Evolutionary conservation across 2,329 filamentous ascomycete species (phyloP).

Genomic region (Trichothecium roseum): DNA sequence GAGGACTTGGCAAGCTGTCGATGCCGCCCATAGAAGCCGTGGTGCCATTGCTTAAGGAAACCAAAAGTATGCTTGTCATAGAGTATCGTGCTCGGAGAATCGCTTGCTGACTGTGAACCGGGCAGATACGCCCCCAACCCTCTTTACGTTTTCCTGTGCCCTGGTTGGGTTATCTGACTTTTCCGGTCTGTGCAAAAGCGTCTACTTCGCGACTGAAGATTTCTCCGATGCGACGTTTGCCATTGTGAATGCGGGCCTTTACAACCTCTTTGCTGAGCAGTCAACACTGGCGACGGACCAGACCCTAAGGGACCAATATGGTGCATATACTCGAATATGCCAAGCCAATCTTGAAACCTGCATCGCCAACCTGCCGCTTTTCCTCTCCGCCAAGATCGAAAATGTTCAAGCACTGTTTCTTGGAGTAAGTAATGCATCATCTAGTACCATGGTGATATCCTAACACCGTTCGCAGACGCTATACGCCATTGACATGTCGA

Average conservation of each 20-base stretch:
- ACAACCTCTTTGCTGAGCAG: constrained; percentile 39
- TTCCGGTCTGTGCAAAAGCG: constrained; percentile 33
- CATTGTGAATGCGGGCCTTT: constrained; percentile 37
- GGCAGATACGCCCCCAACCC: constrained; percentile 32
- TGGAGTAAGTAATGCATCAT: constrained; percentile 30
- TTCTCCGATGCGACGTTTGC: constrained; percentile 39
- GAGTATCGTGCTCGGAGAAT: too few species aligned
- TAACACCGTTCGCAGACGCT: constrained; percentile 31
- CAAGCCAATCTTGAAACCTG: constrained; percentile 39
- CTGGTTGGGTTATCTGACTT: constrained; percentile 40
- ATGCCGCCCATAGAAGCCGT: constrained; percentile 44
- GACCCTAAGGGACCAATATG: constrained; percentile 22
- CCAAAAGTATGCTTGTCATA: constrained; percentile 25
- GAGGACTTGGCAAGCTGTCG: constrained; percentile 38
- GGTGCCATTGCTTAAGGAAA: constrained; percentile 34
- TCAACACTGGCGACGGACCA: constrained; percentile 23
- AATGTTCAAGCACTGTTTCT: constrained; percentile 50
- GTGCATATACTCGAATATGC: constrained; percentile 27
- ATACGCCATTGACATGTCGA: constrained; percentile 52
- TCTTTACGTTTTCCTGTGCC: constrained; percentile 39
- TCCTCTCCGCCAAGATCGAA: constrained; percentile 42
- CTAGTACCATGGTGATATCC: not conserved
- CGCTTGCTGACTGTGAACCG: constrained; percentile 2
- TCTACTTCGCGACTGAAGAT: constrained; percentile 43
- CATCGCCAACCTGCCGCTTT: constrained; percentile 40